A percentile compares a stretch with the other conserved stretches of the same genome.
These are phyloP conservation scores for Chaetomium cochliodes DNA, from an alignment of 495 filamentous ascomycete species.

Conservation along the genomic window DNA sequence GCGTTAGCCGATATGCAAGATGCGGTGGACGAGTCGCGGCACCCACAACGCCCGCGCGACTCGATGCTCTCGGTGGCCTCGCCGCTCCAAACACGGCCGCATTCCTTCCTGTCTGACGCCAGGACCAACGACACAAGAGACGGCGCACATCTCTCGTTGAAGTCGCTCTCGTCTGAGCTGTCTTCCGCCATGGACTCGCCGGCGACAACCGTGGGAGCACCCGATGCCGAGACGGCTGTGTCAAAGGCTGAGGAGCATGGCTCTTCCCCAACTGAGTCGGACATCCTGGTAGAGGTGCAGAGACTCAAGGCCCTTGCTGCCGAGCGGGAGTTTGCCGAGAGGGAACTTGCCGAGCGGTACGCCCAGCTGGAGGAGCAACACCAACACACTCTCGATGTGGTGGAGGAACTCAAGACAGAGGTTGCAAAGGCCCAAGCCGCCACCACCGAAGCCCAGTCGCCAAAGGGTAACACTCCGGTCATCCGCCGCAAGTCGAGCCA, in stretches of 20 bases:
- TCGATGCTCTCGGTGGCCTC: conserved; percentile 57
- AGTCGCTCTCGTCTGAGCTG: conserved; percentile 93
- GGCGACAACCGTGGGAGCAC: conserved; percentile 57
- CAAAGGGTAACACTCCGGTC: conserved; percentile 61
- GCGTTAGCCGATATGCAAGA: conserved; percentile 82
- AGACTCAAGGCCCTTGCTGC: conserved; percentile 63
- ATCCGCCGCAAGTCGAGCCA: conserved; percentile 94
- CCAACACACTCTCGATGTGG: conserved; percentile 72
- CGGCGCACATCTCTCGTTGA: conserved; percentile 80
- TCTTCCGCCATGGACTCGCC: conserved; percentile 88
- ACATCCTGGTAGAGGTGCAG: conserved; percentile 63
- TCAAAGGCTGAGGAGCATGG: conserved; percentile 37
- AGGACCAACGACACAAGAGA: conserved; percentile 72
- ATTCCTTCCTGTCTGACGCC: conserved; percentile 90
- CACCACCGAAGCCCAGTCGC: conserved; percentile 57
- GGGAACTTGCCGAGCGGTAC: conserved; percentile 71
- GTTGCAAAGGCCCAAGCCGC: conserved; percentile 69
- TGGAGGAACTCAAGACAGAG: conserved; percentile 87
- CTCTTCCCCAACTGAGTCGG: conserved; percentile 34
- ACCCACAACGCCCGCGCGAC: conserved; percentile 54
- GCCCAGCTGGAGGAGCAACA: conserved; percentile 77
- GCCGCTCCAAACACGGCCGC: conserved; percentile 62
- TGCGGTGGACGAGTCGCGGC: conserved; percentile 76
- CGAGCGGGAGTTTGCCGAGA: conserved; percentile 75
- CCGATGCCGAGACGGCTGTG: conserved; percentile 53